Base-by-base conservation (phyloP, 345 rosid genomes). In the Mangifera indica region DNA sequence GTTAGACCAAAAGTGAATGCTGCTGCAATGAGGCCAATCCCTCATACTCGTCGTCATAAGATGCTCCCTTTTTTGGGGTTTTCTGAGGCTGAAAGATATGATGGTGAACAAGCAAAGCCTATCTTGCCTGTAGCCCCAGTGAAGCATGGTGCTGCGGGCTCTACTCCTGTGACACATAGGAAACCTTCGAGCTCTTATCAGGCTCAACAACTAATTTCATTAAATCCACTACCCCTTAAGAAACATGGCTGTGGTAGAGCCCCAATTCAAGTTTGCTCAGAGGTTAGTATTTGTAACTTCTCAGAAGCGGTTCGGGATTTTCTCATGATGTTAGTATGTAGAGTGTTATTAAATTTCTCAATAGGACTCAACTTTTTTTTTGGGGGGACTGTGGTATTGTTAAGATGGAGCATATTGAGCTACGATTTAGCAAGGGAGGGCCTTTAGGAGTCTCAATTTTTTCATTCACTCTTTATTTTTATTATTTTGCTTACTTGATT, bases 161-260 rank as follows among this genome's bases (percentile, higher is more conserved):
- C 89, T 40, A 76, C 87, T 63, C 94, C 94, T 1, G 81, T 72
- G 22, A 57, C 91, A 7, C 91, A 89, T 72, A 84, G 98, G 71
- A 96, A 90, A 85, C 83, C 92, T 25, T 84, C 94, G 2, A 91
- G 89, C 76, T 92, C 97, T 25, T 86, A 83, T 73, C 98, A 89
- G 85, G 87, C 94, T 67, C 97, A 92, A 71, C 99, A 96, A 81
- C 83, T 96, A 67, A 85, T 96, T 46, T 88, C 99, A 58, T 72
- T 96, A 71, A 96, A 96, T 74, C 99, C 99, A 57, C 75, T 92
- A 52, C 98, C 99, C 71, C 83, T 96, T 55, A 96, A 91, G 84
- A 96, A 96, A 81, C 99, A 96, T 74, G 97, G 97, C 51, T 96
- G 99, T 84, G 95, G 92, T 42, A 88, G 99, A 87, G 85, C 96